Evolutionary conservation across 176 grass and related monocot species (phyloP).

Genomic region (Phoenix roebelenii): DNA sequence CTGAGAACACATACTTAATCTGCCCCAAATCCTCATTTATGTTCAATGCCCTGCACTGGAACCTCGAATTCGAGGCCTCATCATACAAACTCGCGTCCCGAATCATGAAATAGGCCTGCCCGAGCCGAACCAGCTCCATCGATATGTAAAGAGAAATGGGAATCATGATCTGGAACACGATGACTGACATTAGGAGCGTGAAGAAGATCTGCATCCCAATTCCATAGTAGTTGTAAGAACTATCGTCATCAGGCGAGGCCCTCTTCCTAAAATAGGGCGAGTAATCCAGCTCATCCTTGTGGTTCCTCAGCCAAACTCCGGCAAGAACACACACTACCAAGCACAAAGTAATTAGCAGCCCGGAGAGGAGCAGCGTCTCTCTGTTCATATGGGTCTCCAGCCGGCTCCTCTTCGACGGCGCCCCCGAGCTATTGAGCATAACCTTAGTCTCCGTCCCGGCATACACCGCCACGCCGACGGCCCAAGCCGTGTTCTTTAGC

Average conservation of each 20-base stretch:
- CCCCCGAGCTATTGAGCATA: constrained; percentile 76
- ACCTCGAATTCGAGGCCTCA: constrained; percentile 41
- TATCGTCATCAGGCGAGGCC: constrained; percentile 15
- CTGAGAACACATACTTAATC: constrained; percentile 86
- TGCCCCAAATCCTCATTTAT: constrained; percentile 96
- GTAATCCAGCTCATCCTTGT: constrained; percentile 32
- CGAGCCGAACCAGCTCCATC: constrained; percentile 84
- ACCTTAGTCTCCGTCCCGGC: constrained; percentile 52
- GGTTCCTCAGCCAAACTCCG: constrained; percentile 51
- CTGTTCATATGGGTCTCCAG: constrained; percentile 79
- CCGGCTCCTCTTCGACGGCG: constrained; percentile 57
- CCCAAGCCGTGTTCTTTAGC: constrained; percentile 15
- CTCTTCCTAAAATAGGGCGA: constrained; percentile 70
- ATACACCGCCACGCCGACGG: constrained; percentile 7
- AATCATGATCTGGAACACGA: constrained; percentile 95
- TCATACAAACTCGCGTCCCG: constrained; percentile 57
- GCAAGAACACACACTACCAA: constrained; percentile 35
- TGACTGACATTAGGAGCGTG: constrained; percentile 84
- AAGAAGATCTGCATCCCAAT: constrained; percentile 67
- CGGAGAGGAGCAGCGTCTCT: constrained; percentile 68
- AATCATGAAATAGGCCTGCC: constrained; percentile 92
- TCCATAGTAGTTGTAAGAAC: constrained; percentile 76
- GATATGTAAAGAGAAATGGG: constrained; percentile 96
- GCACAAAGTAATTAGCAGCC: constrained; percentile 50
- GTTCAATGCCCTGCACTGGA: constrained; percentile 83